Evolutionary conservation across 2,329 filamentous ascomycete species (phyloP), one percentile per base, ranked within the genome.

Genomic region (Rhynchosporium graminicola): DNA sequence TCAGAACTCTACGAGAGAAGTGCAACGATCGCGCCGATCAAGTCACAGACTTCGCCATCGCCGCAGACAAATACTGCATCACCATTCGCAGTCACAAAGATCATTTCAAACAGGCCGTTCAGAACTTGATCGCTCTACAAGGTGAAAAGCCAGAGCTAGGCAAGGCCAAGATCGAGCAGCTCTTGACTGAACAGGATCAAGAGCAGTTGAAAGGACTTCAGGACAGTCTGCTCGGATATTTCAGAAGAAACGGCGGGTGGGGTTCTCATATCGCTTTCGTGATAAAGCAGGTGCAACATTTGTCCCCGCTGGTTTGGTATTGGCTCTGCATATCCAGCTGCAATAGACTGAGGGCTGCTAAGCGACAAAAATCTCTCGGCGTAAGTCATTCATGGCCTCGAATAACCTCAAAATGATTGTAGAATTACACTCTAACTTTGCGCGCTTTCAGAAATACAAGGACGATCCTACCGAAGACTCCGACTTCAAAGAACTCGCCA

Each of bases 291-390:
- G 20, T 33, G 40, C 33, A 54, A 42, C 33, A 42, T 29, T 54
- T 33, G 36, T 42, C 51, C 13, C 51, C 51, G 6, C n/a, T 54
- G n/a, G 15, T 54, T 36, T 54, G 51, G 51, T 29, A 40, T 42
- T 54, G 51, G 51, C 26, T 42, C 1, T 12, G 40, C 15, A 42
- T 33, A 12, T 54, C 51, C 6, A 54, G 51, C 26, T 26, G n/a
- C 36, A 4, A 28, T 5, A 15, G 2, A 4, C 8, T 13, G 10
- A 15, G 12, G 4, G 20, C 20, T 20, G 20, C 20, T 20, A 20
- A 20, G 20, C 20, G 20, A 20, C 20, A 20, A 20, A 20, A 20
- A 20, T 20, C 1, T 26, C n/a, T 38, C 13, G 38, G 38, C 3
- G 33, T 38, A 3, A 52, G 50, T 52, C 20, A 20, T 20, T 20